Base-by-base conservation (phyloP, 768 basidiomycete genomes). In the Panaeolus cyanescens region DNA sequence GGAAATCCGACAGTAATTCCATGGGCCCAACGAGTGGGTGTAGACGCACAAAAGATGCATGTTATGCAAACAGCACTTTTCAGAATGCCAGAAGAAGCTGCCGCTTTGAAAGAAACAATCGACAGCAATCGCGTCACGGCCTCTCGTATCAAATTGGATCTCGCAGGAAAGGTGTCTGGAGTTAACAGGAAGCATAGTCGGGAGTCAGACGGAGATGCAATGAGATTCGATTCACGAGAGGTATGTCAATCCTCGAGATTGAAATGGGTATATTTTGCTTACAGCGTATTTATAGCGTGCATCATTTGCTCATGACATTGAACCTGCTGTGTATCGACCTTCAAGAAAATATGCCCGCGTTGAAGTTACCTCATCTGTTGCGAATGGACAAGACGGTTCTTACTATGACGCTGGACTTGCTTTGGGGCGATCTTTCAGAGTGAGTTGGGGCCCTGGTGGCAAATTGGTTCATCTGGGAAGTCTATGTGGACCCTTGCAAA, bases 21-120 rank as follows among this genome's bases (percentile, higher is more conserved):
- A 36, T 92, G 91, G 90, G 86, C 88, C 13, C 82, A 88, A 53
- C 85, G 85, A 55, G 72, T 89, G 28, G 90, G 91, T 5, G 79
- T 95, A n/a, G 93, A 96, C 71, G 83, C 89, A 13, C 92, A 93
- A 72, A 90, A 88, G 75, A 87, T 95, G 82, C 91, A 94, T 68
- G 92, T 96, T 58, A 96, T 96, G 95, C 95, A 96, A 68, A 87
- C 91, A 0, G 90, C 91, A 32, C 76, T 96, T 56, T 96, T 96
- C 70, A 83, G 89, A 45, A 80, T 86, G 71, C 88, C 88, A 13
- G 90, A 92, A 70, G 89, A 90, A 68, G 88, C 85, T 13, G 89
- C 83, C 1, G 85, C 85, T 1, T 77, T 90, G 59, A 83, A 81
- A 64, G 84, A 83, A 32, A 67, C 85, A 65, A 83, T 81, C 62